Percentiles rank a stretch among this genome's conserved stretches.
Conservation (phyloP, 768 basidiomycete species). For the Auricularia auricula-judae region DNA sequence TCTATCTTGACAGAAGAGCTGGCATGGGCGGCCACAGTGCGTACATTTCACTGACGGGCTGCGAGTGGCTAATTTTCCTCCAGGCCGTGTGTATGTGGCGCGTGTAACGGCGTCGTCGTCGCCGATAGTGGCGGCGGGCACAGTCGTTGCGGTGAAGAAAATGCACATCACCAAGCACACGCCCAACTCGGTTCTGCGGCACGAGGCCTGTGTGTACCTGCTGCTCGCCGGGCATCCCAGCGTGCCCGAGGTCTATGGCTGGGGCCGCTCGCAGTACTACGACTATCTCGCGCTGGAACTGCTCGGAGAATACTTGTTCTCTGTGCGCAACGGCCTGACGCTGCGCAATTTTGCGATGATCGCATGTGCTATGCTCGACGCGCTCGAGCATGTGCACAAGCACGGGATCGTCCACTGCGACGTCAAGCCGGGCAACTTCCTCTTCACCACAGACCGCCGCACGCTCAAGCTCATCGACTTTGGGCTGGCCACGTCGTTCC, state of each 20-base stretch:
- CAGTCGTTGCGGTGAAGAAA: not conserved
- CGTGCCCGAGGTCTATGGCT: not conserved
- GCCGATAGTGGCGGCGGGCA: not conserved
- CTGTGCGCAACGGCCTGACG: not conserved
- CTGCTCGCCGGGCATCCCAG: not conserved
- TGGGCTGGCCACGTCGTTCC: constrained; percentile 71
- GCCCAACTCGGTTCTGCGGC: not conserved
- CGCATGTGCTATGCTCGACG: not conserved
- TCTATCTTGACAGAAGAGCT: too few relatives aligned
- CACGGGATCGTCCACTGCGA: not conserved
- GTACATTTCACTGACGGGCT: too few relatives aligned
- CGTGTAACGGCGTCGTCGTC: not conserved
- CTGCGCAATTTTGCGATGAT: not conserved
- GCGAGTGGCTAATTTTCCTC: too few relatives aligned
- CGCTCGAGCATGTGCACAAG: not conserved
- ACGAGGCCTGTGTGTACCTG: not conserved
- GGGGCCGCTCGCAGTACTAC: not conserved
- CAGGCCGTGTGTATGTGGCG: not conserved
- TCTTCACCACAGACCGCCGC: not conserved
- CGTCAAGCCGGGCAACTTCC: not conserved
- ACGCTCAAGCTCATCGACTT: constrained; percentile 41
- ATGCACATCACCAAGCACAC: not conserved
- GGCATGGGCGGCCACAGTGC: too few relatives aligned
- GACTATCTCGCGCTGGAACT: not conserved
- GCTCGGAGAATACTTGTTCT: not conserved